Base-by-base conservation (phyloP, 805 yeast genomes). In the Grigorovia transvaalensis region DNA sequence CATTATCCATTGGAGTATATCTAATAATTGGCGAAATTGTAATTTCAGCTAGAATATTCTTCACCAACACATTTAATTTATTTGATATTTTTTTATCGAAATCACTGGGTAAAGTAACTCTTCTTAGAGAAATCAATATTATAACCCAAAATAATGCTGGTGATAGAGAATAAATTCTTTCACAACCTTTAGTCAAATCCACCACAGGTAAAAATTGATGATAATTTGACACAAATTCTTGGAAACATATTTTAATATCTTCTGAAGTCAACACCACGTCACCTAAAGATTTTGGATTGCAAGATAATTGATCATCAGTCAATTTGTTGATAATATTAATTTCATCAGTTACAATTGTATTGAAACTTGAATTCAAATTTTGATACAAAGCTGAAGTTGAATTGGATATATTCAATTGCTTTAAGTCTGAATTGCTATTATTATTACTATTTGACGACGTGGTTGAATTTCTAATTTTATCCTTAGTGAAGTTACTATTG, bases 131-230 rank as follows among this genome's bases (percentile, higher is more conserved):
- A 1, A 88, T 85, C 44, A 88, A 79, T 80, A 90, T 82, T 15
- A 91, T 82, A 0, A 91, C 90, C 99, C 99, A 91, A 62, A 91
- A 91, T 18, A 91, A 71, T 2, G 91, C 84, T 0, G 97, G 96
- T 53, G 96, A 88, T 17, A 86, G 73, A 53, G 80, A 69, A 65
- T 85, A 87, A 9, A 90, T 76, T 47, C 81, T 71, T 59, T 89
- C 97, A 0, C 96, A 93, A 9, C 96, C 96, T 54, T 78, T 79
- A 7, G 72, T 56, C 2, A 91, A 77, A 63, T 91, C 96, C 2
- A 91, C 93, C 1, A 91, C 85, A 0, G 98, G 98, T 47, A 93
- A 64, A 49, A 85, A 81, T 1, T 88, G 85, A 66, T 91, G 97
- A 62, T 93, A 91, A 54, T 79, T 74, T n/a, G 73, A 69, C 3